Percentiles rank a stretch among this genome's conserved stretches.
Evolutionary conservation across 306 rosid species (phyloP).

Genomic region (Cucurbita argyrosperma): DNA sequence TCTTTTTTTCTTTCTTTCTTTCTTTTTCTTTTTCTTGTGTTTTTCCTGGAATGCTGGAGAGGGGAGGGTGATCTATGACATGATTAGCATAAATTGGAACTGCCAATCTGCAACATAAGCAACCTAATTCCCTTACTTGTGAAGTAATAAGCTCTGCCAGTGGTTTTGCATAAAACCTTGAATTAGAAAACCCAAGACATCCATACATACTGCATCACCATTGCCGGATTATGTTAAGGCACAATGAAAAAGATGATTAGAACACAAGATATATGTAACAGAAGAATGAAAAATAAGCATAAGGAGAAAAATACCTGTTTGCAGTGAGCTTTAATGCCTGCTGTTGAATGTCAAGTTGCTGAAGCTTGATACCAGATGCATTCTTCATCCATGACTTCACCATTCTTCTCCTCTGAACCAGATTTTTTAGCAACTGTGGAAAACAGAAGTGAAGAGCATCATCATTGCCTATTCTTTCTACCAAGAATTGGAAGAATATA

Average conservation of each 20-base stretch:
- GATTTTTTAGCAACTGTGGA: constrained; percentile 61
- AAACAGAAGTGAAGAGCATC: background rate
- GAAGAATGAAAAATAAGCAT: background rate
- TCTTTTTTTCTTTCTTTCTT: background rate
- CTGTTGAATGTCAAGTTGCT: constrained; percentile 86
- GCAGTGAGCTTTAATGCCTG: constrained; percentile 98
- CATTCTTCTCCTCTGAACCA: constrained; percentile 63
- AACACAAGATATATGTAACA: constrained; percentile 1
- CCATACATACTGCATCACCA: constrained; percentile 85
- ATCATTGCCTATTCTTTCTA: background rate
- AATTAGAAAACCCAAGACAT: constrained; percentile 89
- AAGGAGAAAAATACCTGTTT: constrained; percentile 46
- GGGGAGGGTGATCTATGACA: background rate
- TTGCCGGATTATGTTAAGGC: background rate
- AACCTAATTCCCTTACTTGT: constrained; percentile 41
- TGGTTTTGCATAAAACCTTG: constrained; percentile 95
- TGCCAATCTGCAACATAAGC: background rate
- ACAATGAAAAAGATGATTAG: background rate
- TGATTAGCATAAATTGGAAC: background rate
- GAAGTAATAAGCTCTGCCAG: constrained; percentile 86
- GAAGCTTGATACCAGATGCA: constrained; percentile 68
- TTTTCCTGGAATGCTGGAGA: background rate
- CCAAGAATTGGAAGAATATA: background rate
- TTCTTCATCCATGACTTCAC: constrained; percentile 82
- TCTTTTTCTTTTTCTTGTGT: background rate